Evolutionary conservation across 75 land plant genomes (phyloP).

Genomic region (Azolla pinnata): DNA sequence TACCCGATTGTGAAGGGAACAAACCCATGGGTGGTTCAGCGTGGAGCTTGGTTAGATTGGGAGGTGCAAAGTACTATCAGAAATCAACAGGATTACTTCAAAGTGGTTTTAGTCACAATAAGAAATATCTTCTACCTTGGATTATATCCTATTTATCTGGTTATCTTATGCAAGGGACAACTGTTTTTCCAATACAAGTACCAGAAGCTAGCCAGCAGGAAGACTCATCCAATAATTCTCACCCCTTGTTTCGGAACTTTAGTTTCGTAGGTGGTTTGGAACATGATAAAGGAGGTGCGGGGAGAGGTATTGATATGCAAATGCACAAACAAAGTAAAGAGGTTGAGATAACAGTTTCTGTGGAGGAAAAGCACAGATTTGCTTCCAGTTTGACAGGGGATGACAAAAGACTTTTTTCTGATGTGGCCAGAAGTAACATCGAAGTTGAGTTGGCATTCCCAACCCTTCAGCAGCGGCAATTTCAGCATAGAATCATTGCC

Average conservation of each 20-base stretch:
- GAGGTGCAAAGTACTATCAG: slow-evolving; percentile 77
- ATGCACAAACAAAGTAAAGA: slow-evolving; percentile 4
- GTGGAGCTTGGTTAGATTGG: slow-evolving; percentile 77
- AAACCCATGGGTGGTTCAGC: slow-evolving; percentile 37
- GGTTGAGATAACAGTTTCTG: neutral
- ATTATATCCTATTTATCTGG: slow-evolving; percentile 24
- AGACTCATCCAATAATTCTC: neutral
- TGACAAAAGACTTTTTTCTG: slow-evolving; percentile 60
- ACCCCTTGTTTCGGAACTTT: neutral
- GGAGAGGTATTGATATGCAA: too few species aligned
- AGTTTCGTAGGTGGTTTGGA: neutral
- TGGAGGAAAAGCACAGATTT: neutral
- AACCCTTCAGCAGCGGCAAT: slow-evolving; percentile 48
- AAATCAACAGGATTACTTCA: slow-evolving; percentile 76
- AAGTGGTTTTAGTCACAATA: slow-evolving; percentile 63
- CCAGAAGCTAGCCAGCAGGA: neutral
- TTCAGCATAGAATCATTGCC: neutral
- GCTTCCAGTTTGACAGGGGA: slow-evolving; percentile 10
- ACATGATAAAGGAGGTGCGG: neutral
- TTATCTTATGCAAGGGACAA: neutral
- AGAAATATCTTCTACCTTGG: slow-evolving; percentile 62
- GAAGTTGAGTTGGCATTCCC: slow-evolving; percentile 56
- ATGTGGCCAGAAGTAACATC: slow-evolving; percentile 56
- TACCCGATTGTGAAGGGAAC: slow-evolving; percentile 33
- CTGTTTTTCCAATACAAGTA: neutral